phyloP scores from a whole-genome alignment of 1,284 basidiomycete species.

The Pascua sp. region DNA sequence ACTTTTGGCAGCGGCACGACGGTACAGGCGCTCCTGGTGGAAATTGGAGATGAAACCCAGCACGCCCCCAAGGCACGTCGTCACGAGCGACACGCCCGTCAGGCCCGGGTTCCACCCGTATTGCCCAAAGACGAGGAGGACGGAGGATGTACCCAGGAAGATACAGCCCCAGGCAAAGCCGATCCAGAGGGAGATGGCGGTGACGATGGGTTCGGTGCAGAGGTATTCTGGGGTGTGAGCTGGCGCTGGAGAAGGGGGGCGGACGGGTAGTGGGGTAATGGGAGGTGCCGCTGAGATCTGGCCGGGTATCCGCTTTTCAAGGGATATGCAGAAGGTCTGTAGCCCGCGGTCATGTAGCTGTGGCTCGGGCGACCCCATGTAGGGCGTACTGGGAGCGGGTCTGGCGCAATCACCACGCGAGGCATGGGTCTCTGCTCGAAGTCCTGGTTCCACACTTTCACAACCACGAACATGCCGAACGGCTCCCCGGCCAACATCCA shows the following conservation, averaged over 20 bases:
- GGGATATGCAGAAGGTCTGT: no score
- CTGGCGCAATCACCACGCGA: not conserved
- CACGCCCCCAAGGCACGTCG: conserved; percentile 56
- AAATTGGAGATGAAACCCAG: conserved; percentile 68
- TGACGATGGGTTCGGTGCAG: conserved; percentile 52
- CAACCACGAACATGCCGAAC: no score
- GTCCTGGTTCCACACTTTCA: no score
- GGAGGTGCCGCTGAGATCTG: no score
- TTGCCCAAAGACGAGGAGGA: conserved; percentile 35
- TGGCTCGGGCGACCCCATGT: no score
- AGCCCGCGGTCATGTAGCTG: no score
- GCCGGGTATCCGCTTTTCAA: no score
- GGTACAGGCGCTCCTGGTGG: conserved; percentile 44
- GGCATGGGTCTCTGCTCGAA: no score
- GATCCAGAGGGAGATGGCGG: conserved; percentile 51
- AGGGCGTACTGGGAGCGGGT: no score
- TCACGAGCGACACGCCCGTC: conserved; percentile 35
- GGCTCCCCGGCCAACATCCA: no score
- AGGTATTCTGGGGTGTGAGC: conserved; percentile 35
- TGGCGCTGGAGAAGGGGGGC: no score
- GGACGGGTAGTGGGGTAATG: no score
- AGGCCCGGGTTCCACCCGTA: conserved; percentile 41
- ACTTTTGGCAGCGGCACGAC: conserved; percentile 20
- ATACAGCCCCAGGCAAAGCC: conserved; percentile 47
- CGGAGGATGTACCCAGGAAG: conserved; percentile 36